phyloP scores from a whole-genome alignment of 2,329 filamentous ascomycete genomes.

The Alternaria sp. region DNA sequence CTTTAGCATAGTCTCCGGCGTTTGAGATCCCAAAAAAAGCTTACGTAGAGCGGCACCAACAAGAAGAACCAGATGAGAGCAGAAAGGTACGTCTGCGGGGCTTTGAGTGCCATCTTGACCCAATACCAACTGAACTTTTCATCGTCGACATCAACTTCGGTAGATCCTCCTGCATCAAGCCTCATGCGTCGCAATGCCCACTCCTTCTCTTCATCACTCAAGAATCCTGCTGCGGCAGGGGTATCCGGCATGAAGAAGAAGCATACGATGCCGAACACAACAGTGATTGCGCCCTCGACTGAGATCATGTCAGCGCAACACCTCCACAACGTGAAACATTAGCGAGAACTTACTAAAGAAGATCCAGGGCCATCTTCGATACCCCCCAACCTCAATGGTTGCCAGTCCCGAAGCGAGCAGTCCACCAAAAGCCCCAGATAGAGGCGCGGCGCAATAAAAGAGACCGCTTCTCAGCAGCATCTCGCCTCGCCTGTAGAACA shows the following conservation, averaged over 20 bases:
- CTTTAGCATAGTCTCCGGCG: slow-evolving; percentile 2
- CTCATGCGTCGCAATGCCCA: slow-evolving; percentile 37
- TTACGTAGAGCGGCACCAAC: slow-evolving; percentile 54
- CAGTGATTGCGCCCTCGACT: slow-evolving; percentile 40
- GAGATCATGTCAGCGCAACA: slow-evolving; percentile 29
- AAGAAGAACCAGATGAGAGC: slow-evolving; percentile 43
- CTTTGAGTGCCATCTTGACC: slow-evolving; percentile 44
- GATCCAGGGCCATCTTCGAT: slow-evolving; percentile 47
- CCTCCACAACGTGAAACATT: background rate
- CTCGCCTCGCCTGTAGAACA: slow-evolving; percentile 52
- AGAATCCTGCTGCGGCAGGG: slow-evolving; percentile 42
- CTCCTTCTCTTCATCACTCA: slow-evolving; percentile 36
- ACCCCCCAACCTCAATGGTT: slow-evolving; percentile 46
- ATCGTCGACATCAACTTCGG: slow-evolving; percentile 39
- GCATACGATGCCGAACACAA: slow-evolving; percentile 51
- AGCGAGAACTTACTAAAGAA: slow-evolving; percentile 23
- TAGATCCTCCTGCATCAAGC: slow-evolving; percentile 36
- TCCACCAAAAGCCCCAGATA: slow-evolving; percentile 52
- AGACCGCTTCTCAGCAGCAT: slow-evolving; percentile 50
- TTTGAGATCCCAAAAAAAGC: background rate
- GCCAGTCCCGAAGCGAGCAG: slow-evolving; percentile 53
- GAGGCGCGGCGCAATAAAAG: slow-evolving; percentile 48
- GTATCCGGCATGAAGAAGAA: slow-evolving; percentile 62
- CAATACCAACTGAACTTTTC: slow-evolving; percentile 53
- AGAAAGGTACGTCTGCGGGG: slow-evolving; percentile 50